Base-by-base conservation (phyloP, 441 rosid species). In the Bocquillonia castaneifolia region DNA sequence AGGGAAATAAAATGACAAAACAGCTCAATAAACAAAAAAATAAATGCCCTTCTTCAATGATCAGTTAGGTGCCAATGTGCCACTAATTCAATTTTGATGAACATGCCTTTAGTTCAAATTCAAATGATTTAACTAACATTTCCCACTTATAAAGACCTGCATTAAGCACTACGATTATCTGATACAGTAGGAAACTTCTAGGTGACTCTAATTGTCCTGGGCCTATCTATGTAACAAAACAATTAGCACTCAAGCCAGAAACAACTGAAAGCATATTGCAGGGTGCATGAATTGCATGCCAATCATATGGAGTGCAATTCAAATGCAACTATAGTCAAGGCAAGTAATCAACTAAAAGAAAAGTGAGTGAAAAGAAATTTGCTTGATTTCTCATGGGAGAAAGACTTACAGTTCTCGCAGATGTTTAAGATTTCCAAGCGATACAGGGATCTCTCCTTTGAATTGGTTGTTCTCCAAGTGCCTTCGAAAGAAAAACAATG, bases 371-470 rank as follows among this genome's bases (percentile, higher is more conserved):
- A 52, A 1, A 42, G 66, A 44, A 39, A 0, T n/a, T 12, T 9
- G 62, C 50, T 39, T 37, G 71, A 39, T 6, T 52, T 52, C 62
- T 64, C 3, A 1, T 31, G 72, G 32, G 50, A 74, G 53, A 37
- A 58, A 39, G 72, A 79, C 97, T 89, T 86, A 91, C 99, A 91
- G 78, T 83, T 93, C 91, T 61, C 69, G 77, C 77, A 91, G 79
- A 66, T 75, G 62, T 45, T 42, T 71, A 51, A 91, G 39, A 76
- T 64, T 80, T 74, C 88, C 88, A 18, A 91, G 74, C 25, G 87
- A 86, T 26, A 83, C 5, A 36, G 95, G 91, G 69, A 91, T 85
- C 69, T 10, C 67, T 76, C 96, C 99, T 62, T 48, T 76, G 65
- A 88, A 76, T 39, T 73, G 83, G 59, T 91, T 93, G 77, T 87